Percentiles rank a stretch among this genome's conserved stretches.
phyloP scores from a whole-genome alignment of 371 early-diverging fungal species.

The Rhizopus sp. region DNA sequence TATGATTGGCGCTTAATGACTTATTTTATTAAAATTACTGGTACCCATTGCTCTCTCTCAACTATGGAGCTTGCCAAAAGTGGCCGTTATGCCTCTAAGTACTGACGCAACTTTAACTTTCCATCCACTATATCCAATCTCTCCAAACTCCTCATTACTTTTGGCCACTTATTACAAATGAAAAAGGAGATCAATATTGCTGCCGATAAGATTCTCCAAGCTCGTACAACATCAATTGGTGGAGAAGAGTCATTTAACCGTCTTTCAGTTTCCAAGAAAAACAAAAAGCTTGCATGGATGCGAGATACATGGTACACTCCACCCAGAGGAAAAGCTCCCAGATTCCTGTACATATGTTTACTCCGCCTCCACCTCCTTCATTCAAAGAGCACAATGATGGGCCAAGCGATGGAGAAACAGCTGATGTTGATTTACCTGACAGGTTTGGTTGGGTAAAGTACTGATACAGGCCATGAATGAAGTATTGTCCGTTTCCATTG shows the following conservation, averaged over 20 bases:
- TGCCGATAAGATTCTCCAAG: constrained; percentile 21
- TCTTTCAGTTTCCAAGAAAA: constrained; percentile 9
- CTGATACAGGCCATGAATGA: too few relatives aligned
- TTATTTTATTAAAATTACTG: constrained; percentile 22
- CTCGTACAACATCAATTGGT: constrained; percentile 17
- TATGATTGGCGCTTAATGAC: constrained; percentile 13
- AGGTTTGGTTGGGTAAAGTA: constrained; percentile 17
- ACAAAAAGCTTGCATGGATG: constrained; percentile 23
- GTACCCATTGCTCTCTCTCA: constrained; percentile 20
- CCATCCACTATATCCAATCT: constrained; percentile 17
- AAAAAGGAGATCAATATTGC: constrained; percentile 18
- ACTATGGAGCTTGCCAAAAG: constrained; percentile 23
- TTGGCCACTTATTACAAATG: constrained; percentile 20
- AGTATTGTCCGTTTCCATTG: too few relatives aligned
- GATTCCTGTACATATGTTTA: constrained; percentile 19
- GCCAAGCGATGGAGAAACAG: constrained; percentile 19
- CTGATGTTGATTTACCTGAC: constrained; percentile 19
- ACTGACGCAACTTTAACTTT: constrained; percentile 19
- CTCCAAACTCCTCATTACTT: constrained; percentile 9
- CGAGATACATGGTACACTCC: constrained; percentile 23
- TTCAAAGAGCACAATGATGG: constrained; percentile 17
- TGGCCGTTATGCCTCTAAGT: constrained; percentile 21
- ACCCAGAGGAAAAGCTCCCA: constrained; percentile 7
- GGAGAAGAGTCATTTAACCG: constrained; percentile 24
- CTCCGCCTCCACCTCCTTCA: constrained; percentile 14